Conservation (phyloP, 148 eudicot species). For the Amaranthus cruentus region DNA sequence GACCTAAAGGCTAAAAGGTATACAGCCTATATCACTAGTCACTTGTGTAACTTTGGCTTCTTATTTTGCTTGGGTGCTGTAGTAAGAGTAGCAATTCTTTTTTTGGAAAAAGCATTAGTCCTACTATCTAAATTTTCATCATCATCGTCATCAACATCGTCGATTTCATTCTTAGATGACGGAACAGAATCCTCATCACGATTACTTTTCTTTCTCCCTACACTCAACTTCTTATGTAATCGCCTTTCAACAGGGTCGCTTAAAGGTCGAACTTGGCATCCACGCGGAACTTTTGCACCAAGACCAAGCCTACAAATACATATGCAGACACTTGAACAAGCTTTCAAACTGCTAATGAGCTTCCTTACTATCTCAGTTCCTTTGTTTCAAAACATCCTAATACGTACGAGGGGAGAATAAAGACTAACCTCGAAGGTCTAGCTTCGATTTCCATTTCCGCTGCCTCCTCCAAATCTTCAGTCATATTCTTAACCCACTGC, state of each 20-base stretch:
- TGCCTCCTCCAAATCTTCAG: conserved; percentile 41
- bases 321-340: background rate
- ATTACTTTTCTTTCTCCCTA: conserved; percentile 41
- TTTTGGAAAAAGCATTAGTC: conserved; percentile 54
- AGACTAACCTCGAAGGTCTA: conserved; percentile 61
- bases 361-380: background rate
- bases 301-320: conserved; percentile 63
- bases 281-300: conserved; percentile 65
- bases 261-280: conserved; percentile 28
- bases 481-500: conserved; percentile 71
- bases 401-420: background rate
- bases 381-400: background rate
- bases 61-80: conserved; percentile 35
- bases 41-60: conserved; percentile 18
- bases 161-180: conserved; percentile 29
- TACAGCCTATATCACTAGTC: background rate
- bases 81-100: conserved; percentile 34
- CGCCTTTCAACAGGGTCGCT: conserved; percentile 60
- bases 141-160: conserved; percentile 37
- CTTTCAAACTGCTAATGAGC: background rate
- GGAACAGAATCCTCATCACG: conserved; percentile 30
- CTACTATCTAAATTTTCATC: conserved; percentile 64
- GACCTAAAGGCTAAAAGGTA: background rate
- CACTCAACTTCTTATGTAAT: conserved; percentile 45
- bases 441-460: conserved; percentile 42